phyloP scores from a whole-genome alignment of 306 rosid genomes.

The Carpinus fangiana region DNA sequence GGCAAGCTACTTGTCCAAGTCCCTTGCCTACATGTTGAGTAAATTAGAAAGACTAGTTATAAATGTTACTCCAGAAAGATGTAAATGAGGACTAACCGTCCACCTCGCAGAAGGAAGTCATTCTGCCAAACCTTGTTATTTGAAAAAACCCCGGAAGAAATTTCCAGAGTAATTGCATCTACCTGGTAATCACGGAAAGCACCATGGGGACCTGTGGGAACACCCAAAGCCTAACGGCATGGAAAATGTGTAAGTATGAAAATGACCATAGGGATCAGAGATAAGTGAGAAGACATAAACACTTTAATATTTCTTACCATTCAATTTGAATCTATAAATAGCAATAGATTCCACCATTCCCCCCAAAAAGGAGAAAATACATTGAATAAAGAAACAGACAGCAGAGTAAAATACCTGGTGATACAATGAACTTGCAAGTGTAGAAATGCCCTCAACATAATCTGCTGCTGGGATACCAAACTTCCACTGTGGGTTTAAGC shows the following conservation, averaged over 20 bases:
- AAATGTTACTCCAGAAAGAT: conserved; percentile 9
- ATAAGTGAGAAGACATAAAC: conserved; percentile 5
- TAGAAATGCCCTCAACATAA: conserved; percentile 84
- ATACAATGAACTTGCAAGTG: conserved; percentile 92
- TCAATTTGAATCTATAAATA: neutral
- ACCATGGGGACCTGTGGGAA: conserved; percentile 94
- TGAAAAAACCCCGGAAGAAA: conserved; percentile 61
- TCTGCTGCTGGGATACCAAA: conserved; percentile 88
- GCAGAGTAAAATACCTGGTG: conserved; percentile 57
- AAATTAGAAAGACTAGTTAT: neutral
- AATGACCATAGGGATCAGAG: neutral
- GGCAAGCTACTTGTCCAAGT: conserved; percentile 18
- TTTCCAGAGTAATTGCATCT: conserved; percentile 88
- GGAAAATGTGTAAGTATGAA: neutral
- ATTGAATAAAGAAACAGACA: neutral
- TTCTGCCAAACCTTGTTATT: conserved; percentile 48
- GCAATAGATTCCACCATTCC: neutral
- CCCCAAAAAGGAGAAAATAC: neutral
- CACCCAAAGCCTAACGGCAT: conserved; percentile 71
- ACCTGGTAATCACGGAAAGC: conserved; percentile 97
- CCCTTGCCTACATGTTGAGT: conserved; percentile 5
- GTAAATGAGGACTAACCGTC: conserved; percentile 56
- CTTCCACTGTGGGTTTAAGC: conserved; percentile 74
- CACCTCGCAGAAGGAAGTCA: conserved; percentile 76
- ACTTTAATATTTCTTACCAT: neutral